Percentiles rank a stretch among this genome's conserved stretches.
Conservation (phyloP, 768 basidiomycete species). For the Russula vinacea region DNA sequence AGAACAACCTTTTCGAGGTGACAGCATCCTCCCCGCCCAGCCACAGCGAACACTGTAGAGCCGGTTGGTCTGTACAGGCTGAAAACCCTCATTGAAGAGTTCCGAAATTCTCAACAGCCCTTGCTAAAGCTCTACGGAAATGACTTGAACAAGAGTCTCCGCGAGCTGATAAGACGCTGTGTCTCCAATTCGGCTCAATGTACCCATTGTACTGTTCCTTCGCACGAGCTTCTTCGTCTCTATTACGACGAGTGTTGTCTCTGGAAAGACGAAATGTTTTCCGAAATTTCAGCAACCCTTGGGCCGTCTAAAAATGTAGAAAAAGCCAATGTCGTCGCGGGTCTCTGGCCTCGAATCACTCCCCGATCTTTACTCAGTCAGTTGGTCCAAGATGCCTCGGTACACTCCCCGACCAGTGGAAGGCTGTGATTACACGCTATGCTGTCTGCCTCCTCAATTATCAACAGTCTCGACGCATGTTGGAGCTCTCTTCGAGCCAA, state of each 20-base stretch:
- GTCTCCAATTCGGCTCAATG: too few relatives aligned
- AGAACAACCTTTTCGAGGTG: background rate
- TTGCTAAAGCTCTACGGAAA: conserved; percentile 13
- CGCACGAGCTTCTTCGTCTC: background rate
- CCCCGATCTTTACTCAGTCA: conserved; percentile 21
- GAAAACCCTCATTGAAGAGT: conserved; percentile 6
- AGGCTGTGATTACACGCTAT: background rate
- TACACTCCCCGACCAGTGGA: conserved; percentile 15
- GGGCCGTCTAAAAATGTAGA: conserved; percentile 6
- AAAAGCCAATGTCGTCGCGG: background rate
- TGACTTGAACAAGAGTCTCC: conserved; percentile 8
- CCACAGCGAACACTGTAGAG: background rate
- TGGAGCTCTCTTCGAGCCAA: conserved; percentile 10
- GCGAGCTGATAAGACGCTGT: background rate
- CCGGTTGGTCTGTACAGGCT: background rate
- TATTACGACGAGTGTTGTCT: background rate
- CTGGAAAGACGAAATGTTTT: background rate
- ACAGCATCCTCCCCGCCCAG: too few relatives aligned
- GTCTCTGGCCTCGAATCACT: conserved; percentile 22
- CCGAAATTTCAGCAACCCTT: conserved; percentile 1
- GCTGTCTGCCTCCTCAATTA: conserved; percentile 5
- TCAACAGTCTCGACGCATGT: conserved; percentile 18
- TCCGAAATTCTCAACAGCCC: background rate
- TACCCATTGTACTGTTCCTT: background rate
- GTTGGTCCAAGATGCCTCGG: conserved; percentile 30